Percentiles rank a stretch among this genome's conserved stretches.
phyloP scores from a whole-genome alignment of 2,329 filamentous ascomycete genomes.

The Arthroderma sp. region DNA sequence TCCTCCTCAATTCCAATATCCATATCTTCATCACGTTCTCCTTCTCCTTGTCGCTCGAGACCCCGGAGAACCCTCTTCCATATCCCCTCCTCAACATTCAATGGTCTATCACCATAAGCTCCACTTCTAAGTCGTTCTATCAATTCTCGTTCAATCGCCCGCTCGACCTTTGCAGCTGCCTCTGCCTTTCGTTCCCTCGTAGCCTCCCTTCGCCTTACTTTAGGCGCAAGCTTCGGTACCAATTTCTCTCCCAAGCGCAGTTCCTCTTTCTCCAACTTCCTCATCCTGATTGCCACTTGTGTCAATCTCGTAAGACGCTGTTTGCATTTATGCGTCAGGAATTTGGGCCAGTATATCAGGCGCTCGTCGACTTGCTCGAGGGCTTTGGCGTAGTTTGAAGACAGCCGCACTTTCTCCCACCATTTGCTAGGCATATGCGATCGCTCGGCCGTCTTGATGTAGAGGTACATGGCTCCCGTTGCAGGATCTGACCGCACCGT shows the following conservation, averaged over 20 bases:
- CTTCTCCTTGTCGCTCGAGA: constrained; percentile 77
- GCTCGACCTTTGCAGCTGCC: constrained; percentile 82
- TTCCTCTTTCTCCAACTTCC: constrained; percentile 74
- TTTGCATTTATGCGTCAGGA: constrained; percentile 88
- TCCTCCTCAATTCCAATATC: constrained; percentile 74
- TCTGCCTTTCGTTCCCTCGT: constrained; percentile 65
- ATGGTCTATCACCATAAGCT: constrained; percentile 82
- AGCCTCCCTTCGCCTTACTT: constrained; percentile 64
- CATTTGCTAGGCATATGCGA: constrained; percentile 77
- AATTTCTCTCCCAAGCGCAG: constrained; percentile 77
- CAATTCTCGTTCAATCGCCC: constrained; percentile 87
- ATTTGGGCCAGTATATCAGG: constrained; percentile 89
- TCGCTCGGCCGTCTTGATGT: constrained; percentile 91
- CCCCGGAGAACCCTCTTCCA: constrained; percentile 95
- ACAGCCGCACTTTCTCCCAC: constrained; percentile 88
- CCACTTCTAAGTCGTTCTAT: constrained; percentile 83
- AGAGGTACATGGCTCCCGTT: constrained; percentile 77
- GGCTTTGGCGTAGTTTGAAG: constrained; percentile 80
- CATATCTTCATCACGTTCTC: constrained; percentile 68
- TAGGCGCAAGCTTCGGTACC: constrained; percentile 81
- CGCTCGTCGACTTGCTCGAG: constrained; percentile 75
- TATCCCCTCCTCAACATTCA: constrained; percentile 88
- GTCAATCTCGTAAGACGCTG: constrained; percentile 84
- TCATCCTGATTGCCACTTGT: constrained; percentile 69
- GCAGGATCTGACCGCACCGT: constrained; percentile 73